Base-by-base conservation (phyloP, 2,329 filamentous ascomycete species). In the Aspergillus hortae region DNA sequence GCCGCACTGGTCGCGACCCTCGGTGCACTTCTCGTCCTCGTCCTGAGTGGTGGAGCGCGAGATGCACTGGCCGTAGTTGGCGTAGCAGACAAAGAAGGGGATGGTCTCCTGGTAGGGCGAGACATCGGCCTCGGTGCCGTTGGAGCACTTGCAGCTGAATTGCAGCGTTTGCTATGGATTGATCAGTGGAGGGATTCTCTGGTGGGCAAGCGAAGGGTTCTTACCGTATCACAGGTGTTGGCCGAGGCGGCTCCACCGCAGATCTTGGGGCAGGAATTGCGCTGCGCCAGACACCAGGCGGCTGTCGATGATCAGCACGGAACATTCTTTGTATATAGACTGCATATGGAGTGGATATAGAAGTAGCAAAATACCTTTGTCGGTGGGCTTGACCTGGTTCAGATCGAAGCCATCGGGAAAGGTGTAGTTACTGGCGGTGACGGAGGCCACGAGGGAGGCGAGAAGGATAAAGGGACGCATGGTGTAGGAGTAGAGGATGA, bases 141-240 rank as follows among this genome's bases (percentile, higher is more conserved):
- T 80, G 57, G 63, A 57, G 75, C 85, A 88, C 46, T 73, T 72
- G 71, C 85, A 88, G 52, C 64, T 74, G 74, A 76, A 87, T 32
- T 67, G 67, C 54, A 87, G 75, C 15, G 74, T 73, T 42, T 52
- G 57, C 81, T 82, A 56, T 58, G 14, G 17, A 25, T 6, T 12
- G 15, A 23, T 42, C 40, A 46, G 53, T 30, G 30, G 43, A 27
- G 12, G 19, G 40, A 55, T 35, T n/a, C 33, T n/a, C 3, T 7
- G 35, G 56, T 71, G 27, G 43, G 36, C 7, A 23, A 36, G 25
- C 11, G 14, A 12, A 44, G 32, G 40, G 33, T 11, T 71, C 81
- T 66, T 77, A 87, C 84, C 33, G 71, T 42, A 56, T 82, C 75
- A 67, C 85, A 88, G 45, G 63, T 68, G 73, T 86, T 86, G 56